Evolutionary conservation across 2,329 filamentous ascomycete genomes (phyloP).

Genomic region (Rhinocladiella similis): DNA sequence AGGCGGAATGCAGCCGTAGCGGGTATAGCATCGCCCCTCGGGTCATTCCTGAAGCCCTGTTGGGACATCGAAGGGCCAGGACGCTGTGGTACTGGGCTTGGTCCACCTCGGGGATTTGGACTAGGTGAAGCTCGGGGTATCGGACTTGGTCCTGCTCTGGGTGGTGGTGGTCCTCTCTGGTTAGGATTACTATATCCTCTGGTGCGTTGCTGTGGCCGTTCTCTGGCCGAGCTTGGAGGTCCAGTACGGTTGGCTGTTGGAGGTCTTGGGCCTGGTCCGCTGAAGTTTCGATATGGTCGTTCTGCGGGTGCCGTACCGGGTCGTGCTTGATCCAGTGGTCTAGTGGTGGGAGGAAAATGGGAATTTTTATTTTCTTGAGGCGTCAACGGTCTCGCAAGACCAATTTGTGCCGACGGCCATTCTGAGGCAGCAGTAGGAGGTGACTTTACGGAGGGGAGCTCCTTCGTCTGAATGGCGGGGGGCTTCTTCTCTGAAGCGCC

Average conservation of each 20-base stretch:
- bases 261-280: constrained; percentile 17
- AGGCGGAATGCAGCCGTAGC: constrained; percentile 14
- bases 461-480: constrained; percentile 13
- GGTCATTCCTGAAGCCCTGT: background rate
- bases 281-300: constrained; percentile 24
- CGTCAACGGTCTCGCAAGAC: constrained; percentile 21
- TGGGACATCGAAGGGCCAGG: constrained; percentile 1
- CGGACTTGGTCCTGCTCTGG: constrained; percentile 19
- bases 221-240: constrained; percentile 11
- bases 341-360: background rate
- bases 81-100: constrained; percentile 5
- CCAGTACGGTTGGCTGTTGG: constrained; percentile 14
- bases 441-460: constrained; percentile 18
- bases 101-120: constrained; percentile 14
- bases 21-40: background rate
- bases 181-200: constrained; percentile 18
- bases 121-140: constrained; percentile 10
- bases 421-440: constrained; percentile 19
- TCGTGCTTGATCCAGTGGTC: constrained; percentile 6
- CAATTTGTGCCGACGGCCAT: constrained; percentile 23
- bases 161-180: constrained; percentile 13
- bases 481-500: constrained; percentile 15
- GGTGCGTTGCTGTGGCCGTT: constrained; percentile 5
- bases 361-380: constrained; percentile 18
- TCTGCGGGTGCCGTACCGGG: constrained; percentile 2